A percentile compares a stretch with the other conserved stretches of the same genome.
Evolutionary conservation across 139 green algal species (phyloP).

Genomic region (Picochlorum sp.): DNA sequence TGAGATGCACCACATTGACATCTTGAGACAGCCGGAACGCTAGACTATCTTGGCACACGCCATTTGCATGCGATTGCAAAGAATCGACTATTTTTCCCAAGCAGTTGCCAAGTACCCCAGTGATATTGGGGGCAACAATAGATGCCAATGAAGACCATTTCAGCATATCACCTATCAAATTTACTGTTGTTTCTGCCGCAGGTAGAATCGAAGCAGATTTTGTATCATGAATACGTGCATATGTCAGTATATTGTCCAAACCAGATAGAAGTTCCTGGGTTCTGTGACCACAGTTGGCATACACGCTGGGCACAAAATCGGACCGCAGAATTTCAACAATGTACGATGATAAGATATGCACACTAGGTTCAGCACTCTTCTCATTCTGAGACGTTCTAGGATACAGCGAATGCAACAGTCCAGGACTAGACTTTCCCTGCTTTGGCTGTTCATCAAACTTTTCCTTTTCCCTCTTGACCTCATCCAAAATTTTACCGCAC

Average conservation of each 20-base stretch:
- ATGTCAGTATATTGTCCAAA: too few species aligned
- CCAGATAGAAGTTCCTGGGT: conserved; percentile 18
- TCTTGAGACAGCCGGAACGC: conserved; percentile 19
- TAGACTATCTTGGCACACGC: conserved; percentile 4
- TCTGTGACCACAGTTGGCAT: conserved; percentile 40
- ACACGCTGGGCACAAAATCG: conserved; percentile 56
- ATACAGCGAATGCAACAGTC: too few species aligned
- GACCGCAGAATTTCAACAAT: conserved; percentile 18
- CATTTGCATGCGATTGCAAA: conserved; percentile 16
- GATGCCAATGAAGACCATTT: conserved; percentile 33
- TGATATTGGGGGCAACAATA: conserved; percentile 19
- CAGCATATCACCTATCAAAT: conserved; percentile 43
- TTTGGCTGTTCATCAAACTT: too few species aligned
- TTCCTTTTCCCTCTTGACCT: too few species aligned
- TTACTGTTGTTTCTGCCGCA: conserved; percentile 34
- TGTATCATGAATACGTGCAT: too few species aligned
- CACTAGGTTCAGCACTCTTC: too few species aligned
- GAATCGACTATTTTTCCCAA: conserved; percentile 51
- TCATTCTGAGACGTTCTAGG: too few species aligned
- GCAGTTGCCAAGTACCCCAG: conserved; percentile 56
- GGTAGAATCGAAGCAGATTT: conserved; percentile 31
- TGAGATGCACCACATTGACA: conserved; percentile 32
- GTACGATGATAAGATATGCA: not conserved
- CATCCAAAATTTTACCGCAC: too few species aligned
- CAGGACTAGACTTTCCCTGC: too few species aligned